Evolutionary conservation across 768 basidiomycete genomes (phyloP).

Genomic region (Xerocomellus intermedius): DNA sequence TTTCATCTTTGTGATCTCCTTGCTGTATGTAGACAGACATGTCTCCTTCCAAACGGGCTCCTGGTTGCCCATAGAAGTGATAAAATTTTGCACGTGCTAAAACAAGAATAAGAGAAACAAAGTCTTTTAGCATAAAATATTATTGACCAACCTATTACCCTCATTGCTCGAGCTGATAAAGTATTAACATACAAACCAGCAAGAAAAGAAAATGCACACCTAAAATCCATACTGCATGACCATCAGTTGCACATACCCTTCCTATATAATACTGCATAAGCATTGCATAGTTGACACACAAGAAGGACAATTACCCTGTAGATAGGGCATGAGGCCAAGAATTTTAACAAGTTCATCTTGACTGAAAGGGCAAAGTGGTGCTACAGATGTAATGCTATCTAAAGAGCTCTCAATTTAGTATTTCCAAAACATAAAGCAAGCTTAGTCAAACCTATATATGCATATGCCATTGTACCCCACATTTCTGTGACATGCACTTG

Average conservation of each 20-base stretch:
- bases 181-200: neutral
- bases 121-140: neutral
- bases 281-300: neutral
- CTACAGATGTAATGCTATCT: neutral
- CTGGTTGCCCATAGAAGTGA: conserved; percentile 1
- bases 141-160: neutral
- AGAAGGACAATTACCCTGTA: neutral
- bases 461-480: neutral
- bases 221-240: neutral
- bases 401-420: neutral
- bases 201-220: neutral
- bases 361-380: neutral
- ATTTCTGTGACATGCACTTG: neutral
- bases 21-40: neutral
- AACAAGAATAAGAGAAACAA: neutral
- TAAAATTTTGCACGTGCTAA: neutral
- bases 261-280: neutral
- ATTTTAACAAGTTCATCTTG: neutral
- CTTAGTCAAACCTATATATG: neutral
- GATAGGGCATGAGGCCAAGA: neutral
- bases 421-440: no score
- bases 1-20: neutral
- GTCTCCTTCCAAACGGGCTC: neutral
- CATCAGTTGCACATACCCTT: neutral
- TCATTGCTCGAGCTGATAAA: neutral